Base-by-base conservation (phyloP, 1,284 basidiomycete species). In the Heterobasidion parviporum region DNA sequence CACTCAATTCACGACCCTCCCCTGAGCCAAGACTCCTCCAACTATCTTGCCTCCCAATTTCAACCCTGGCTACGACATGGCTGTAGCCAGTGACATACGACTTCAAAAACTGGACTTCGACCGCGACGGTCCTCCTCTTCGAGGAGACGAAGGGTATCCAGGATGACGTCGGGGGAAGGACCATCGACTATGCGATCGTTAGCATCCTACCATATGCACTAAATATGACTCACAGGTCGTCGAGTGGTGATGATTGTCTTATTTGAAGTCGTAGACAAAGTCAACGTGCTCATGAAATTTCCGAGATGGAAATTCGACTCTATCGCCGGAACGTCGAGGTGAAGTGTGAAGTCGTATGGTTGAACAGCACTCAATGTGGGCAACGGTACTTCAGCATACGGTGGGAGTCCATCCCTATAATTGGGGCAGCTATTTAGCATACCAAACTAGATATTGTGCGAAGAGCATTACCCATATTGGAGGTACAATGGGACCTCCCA, bases 281-380 rank as follows among this genome's bases (percentile, higher is more conserved):
- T 80, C 35, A 92, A 66, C 41, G 74, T 77, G 7, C 80, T 72
- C 88, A 92, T 92, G 67, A 92, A 92, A 67, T 92, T 92, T 33
- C 88, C 88, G 1, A 92, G 77, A 3, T 74, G 82, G 61, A 79
- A 72, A 69, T 89, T 92, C 15, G 81, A 68, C 57, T 83, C 79
- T n/a, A 77, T 78, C 1, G 80, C 73, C 12, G 89, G 89, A 3
- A 92, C 72, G 18, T 71, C 67, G n/a, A 92, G 72, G 54, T 82
- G 78, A 12, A 90, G 69, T 44, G 80, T 82, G 52, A 92, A 73
- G 60, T 89, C 82, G 56, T 91, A 92, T 8, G 79, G 78, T 59
- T 91, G 89, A 43, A 76, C 70, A 16, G 79, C 62, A 52, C 76
- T 74, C 32, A 91, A 70, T 12, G 67, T 55, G 5, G 81, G 76